These are phyloP conservation scores for Pseudozyma thailandica DNA, from an alignment of 1,284 basidiomycete genomes.

Conservation along the genomic window DNA sequence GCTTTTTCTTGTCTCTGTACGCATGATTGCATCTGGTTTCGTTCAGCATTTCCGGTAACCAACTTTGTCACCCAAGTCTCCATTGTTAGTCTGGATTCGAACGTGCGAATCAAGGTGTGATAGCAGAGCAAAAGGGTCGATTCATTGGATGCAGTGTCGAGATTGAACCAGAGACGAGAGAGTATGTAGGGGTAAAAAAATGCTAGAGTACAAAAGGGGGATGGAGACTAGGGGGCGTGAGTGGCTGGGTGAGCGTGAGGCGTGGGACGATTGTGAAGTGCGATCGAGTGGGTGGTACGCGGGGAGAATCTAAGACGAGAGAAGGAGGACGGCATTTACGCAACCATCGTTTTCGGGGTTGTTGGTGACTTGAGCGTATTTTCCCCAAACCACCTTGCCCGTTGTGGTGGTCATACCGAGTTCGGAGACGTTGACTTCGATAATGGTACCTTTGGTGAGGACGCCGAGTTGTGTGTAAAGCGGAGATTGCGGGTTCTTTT, in stretches of 20 bases:
- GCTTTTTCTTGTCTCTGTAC: no score
- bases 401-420: conserved; percentile 96
- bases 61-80: neutral
- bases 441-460: conserved; percentile 96
- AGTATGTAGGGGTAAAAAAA: conserved; percentile 1
- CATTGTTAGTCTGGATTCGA: no score
- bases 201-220: conserved; percentile 38
- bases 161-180: neutral
- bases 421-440: conserved; percentile 86
- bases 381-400: conserved; percentile 82
- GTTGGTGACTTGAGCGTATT: conserved; percentile 89
- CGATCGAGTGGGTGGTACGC: no score
- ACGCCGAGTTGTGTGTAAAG: conserved; percentile 91
- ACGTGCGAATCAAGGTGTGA: conserved; percentile 7
- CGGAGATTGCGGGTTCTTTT: conserved; percentile 99
- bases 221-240: neutral
- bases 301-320: conserved; percentile 52
- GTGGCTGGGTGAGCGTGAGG: conserved; percentile 1
- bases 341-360: conserved; percentile 67
- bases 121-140: neutral
- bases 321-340: conserved; percentile 62
- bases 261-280: no score
- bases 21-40: neutral
- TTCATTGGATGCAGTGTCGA: conserved; percentile 2
- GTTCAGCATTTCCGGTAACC: neutral